These are phyloP conservation scores for Phialocephala sp. DNA, from an alignment of 2,329 filamentous ascomycete species.

Conservation along the genomic window DNA sequence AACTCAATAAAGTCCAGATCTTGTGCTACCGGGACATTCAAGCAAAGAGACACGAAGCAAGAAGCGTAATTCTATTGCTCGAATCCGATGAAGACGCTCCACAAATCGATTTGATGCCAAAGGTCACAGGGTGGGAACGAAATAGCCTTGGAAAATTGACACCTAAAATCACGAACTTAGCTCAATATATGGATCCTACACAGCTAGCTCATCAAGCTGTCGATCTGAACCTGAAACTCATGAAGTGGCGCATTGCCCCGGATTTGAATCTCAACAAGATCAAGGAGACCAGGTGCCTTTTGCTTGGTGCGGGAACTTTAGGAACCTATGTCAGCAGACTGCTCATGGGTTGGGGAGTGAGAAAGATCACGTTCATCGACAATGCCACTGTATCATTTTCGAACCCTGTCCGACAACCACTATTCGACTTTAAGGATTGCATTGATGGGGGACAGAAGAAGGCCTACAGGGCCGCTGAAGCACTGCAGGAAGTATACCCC, in stretches of 20 bases:
- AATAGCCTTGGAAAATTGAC: slow-evolving; percentile 78
- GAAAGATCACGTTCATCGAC: slow-evolving; percentile 94
- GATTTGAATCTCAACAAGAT: slow-evolving; percentile 86
- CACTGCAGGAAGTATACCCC: slow-evolving; percentile 85
- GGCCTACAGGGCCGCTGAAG: slow-evolving; percentile 78
- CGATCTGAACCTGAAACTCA: slow-evolving; percentile 94
- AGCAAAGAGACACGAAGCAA: slow-evolving; percentile 75
- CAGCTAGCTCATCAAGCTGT: slow-evolving; percentile 91
- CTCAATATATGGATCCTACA: slow-evolving; percentile 90
- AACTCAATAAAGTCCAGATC: slow-evolving; percentile 77
- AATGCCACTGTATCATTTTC: slow-evolving; percentile 93
- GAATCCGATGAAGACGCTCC: slow-evolving; percentile 39
- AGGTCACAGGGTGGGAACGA: slow-evolving; percentile 94
- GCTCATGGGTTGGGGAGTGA: slow-evolving; percentile 92
- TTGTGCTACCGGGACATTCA: slow-evolving; percentile 90
- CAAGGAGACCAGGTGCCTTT: slow-evolving; percentile 86
- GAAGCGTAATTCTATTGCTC: slow-evolving; percentile 75
- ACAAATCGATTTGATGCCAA: slow-evolving; percentile 67
- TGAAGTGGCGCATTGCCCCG: slow-evolving; percentile 97
- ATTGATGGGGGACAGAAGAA: slow-evolving; percentile 84
- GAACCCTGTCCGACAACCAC: slow-evolving; percentile 92
- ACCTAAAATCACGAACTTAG: slow-evolving; percentile 79
- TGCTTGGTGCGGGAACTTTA: slow-evolving; percentile 90
- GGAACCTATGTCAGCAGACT: slow-evolving; percentile 94
- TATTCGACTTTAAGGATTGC: slow-evolving; percentile 92